Evolutionary conservation across 305 asterid species (phyloP), one percentile per base, ranked within the genome.

Genomic region (Coffea humblotiana): DNA sequence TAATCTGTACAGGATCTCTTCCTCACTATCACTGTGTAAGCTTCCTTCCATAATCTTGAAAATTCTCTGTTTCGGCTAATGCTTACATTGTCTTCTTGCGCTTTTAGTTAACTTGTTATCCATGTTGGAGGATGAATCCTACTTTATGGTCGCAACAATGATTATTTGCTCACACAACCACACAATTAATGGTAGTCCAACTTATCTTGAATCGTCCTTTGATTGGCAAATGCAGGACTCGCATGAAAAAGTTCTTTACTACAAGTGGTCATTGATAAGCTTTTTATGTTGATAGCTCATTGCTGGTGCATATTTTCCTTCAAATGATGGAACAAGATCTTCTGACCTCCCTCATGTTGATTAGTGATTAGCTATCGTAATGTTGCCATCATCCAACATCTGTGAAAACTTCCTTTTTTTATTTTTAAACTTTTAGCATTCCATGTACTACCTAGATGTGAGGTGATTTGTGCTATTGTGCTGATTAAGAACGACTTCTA

Each of bases 1-100:
- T 81, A 96, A 96, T 77, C 95, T 96, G 48, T 92, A 94, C 91
- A 91, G 88, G 92, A 94, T 94, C 68, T 92, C 97, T 66, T 92
- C 99, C 29, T 81, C 98, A 45, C 83, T 96, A 84, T 96, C 99
- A 72, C 86, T 91, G 61, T 91, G 99, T 96, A 87, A 90, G 54
- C 68, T 56, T 74, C 66, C 37, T 4, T 37, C 10, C 12, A 67
- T 40, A 11, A 60, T 23, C 3, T 16, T 40, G 51, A 75, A 60
- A 19, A 23, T 49, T 45, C 58, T 9, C 27, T n/a, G 23, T 49
- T 72, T 60, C 25, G n/a, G 10, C 54, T 21, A 37, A 21, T 63
- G 68, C 4, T 21, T 21, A 3, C 32, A 25, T 2, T 25, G 27
- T 63, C 27, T 2, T 63, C 6, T 15, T 63, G 37, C 68, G 27